Conservation (phyloP, 306 rosid species). For the Pyrus communis region DNA sequence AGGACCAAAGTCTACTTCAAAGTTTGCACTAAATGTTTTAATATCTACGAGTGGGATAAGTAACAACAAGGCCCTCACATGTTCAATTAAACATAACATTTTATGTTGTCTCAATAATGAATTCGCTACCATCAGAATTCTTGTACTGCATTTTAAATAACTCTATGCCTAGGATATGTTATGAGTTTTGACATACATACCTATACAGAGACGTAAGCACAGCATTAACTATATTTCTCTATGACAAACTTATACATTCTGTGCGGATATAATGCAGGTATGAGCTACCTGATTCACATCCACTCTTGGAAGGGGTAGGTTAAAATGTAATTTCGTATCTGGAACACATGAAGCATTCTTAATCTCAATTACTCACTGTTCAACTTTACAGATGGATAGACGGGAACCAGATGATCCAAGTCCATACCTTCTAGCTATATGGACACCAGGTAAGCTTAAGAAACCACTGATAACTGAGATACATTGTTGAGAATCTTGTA, state of each 20-base stretch:
- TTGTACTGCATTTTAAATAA: background rate
- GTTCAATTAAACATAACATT: background rate
- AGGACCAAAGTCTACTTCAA: background rate
- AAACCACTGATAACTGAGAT: background rate
- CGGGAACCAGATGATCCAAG: slow-evolving; percentile 93
- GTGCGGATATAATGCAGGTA: slow-evolving; percentile 52
- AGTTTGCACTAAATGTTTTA: background rate
- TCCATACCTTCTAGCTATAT: slow-evolving; percentile 92
- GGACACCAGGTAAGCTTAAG: slow-evolving; percentile 74
- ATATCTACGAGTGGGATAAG: background rate
- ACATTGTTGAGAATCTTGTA: background rate
- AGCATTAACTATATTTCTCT: background rate
- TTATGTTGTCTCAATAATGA: background rate
- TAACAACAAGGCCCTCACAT: background rate
- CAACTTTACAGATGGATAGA: slow-evolving; percentile 61
- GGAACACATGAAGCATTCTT: slow-evolving; percentile 5
- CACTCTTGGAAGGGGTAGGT: slow-evolving; percentile 68
- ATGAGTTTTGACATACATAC: background rate
- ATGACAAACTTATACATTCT: slow-evolving; percentile 14
- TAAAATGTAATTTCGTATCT: slow-evolving; percentile 3
- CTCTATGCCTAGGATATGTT: background rate
- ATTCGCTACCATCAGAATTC: background rate
- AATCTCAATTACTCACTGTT: slow-evolving; percentile 12
- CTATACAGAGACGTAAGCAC: background rate
- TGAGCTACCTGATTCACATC: slow-evolving; percentile 95